A percentile compares a stretch with the other conserved stretches of the same genome.
Evolutionary conservation across 805 yeast genomes (phyloP).

Genomic region (Cyberlindnera mississippiensis): DNA sequence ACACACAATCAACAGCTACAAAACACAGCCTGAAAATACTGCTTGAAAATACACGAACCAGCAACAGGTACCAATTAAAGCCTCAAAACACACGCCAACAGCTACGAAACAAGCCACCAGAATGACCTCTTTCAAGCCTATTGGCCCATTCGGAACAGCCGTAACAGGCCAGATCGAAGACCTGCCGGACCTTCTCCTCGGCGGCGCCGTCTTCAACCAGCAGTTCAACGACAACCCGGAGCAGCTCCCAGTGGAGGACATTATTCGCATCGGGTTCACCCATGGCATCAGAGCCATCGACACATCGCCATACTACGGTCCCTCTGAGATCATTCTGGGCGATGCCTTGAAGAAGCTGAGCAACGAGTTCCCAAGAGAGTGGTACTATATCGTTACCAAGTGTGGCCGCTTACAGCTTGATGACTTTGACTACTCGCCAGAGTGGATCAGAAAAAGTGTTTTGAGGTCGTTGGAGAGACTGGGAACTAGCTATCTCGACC

Average conservation of each 20-base stretch:
- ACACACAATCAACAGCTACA: too few species aligned
- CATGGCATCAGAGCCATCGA: slow-evolving; percentile 76
- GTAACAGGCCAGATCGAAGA: slow-evolving; percentile 27
- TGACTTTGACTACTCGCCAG: slow-evolving; percentile 71
- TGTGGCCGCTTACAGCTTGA: slow-evolving; percentile 72
- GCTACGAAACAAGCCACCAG: too few species aligned
- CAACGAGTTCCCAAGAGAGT: slow-evolving; percentile 48
- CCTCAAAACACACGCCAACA: too few species aligned
- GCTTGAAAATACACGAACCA: too few species aligned
- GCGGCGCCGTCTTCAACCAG: slow-evolving; percentile 85
- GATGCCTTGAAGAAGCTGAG: slow-evolving; percentile 45
- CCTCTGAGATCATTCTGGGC: slow-evolving; percentile 76
- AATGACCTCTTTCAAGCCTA: too few species aligned
- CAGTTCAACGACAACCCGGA: slow-evolving; percentile 74
- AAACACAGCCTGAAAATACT: too few species aligned
- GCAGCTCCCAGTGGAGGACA: slow-evolving; percentile 50
- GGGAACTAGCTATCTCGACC: slow-evolving; percentile 65
- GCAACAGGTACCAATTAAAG: too few species aligned
- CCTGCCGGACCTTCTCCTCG: slow-evolving; percentile 62
- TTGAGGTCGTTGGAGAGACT: slow-evolving; percentile 63
- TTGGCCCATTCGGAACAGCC: slow-evolving; percentile 18
- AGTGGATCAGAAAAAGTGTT: slow-evolving; percentile 58
- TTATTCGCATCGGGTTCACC: slow-evolving; percentile 56
- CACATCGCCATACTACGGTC: slow-evolving; percentile 92
- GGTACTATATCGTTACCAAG: slow-evolving; percentile 73